These are phyloP conservation scores for Alternaria postmessia DNA, from an alignment of 2,329 filamentous ascomycete genomes.

Conservation along the genomic window DNA sequence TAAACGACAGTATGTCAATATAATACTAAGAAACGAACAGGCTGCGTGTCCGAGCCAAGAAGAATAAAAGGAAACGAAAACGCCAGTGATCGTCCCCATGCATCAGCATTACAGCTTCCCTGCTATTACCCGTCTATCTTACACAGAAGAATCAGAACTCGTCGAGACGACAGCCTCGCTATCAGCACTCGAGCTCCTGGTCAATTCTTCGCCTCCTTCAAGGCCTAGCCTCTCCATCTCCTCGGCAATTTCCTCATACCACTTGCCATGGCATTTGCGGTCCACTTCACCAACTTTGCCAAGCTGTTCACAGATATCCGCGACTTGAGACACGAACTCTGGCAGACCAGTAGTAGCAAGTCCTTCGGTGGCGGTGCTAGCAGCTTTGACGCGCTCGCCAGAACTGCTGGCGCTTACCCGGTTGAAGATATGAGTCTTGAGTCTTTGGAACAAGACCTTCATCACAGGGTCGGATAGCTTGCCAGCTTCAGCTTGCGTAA, in stretches of 20 bases:
- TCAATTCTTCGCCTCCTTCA: slow-evolving; percentile 42
- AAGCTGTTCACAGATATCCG: slow-evolving; percentile 74
- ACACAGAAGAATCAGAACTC: slow-evolving; percentile 1
- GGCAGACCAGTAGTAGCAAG: slow-evolving; percentile 74
- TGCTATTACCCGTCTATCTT: background rate
- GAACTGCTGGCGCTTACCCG: slow-evolving; percentile 71
- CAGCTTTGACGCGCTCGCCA: slow-evolving; percentile 74
- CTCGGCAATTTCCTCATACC: slow-evolving; percentile 73
- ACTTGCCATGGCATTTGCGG: slow-evolving; percentile 70
- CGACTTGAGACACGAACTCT: slow-evolving; percentile 75
- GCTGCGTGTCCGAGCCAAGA: background rate
- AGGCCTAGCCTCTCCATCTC: slow-evolving; percentile 56
- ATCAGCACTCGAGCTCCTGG: slow-evolving; percentile 35
- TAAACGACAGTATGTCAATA: slow-evolving; percentile 4
- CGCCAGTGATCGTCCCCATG: background rate
- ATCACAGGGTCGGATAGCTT: slow-evolving; percentile 68
- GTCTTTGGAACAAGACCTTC: slow-evolving; percentile 71
- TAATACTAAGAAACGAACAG: background rate
- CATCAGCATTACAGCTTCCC: background rate
- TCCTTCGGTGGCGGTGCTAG: slow-evolving; percentile 73
- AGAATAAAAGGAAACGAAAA: background rate
- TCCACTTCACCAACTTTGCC: slow-evolving; percentile 72
- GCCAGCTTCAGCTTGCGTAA: slow-evolving; percentile 61
- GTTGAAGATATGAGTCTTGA: slow-evolving; percentile 71
- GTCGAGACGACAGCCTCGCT: slow-evolving; percentile 22